These are phyloP conservation scores for Aquilaria yunnanensis DNA, from an alignment of 345 rosid genomes.

Conservation along the genomic window DNA sequence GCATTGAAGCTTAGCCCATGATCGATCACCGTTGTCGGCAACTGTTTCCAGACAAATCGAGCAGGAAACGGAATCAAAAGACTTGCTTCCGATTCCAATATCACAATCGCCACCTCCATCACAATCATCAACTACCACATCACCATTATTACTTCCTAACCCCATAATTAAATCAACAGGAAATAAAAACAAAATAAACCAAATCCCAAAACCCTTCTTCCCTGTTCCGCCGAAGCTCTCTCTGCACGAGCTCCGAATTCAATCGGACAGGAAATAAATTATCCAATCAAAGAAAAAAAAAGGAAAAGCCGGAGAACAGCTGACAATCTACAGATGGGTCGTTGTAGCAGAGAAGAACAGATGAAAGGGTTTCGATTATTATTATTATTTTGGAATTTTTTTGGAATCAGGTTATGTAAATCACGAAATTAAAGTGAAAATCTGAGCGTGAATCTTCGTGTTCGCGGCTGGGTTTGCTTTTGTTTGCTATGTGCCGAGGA, in stretches of 20 bases:
- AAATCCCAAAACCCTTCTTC: conserved; percentile 7
- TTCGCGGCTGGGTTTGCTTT: neutral
- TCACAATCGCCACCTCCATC: conserved; percentile 36
- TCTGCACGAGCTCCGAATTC: conserved; percentile 8
- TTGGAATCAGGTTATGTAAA: conserved; percentile 3
- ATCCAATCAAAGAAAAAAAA: neutral
- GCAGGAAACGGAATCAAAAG: conserved; percentile 59
- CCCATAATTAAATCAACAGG: conserved; percentile 46
- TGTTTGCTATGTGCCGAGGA: conserved; percentile 17
- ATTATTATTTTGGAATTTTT: neutral
- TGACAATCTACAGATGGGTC: neutral
- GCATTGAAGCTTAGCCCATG: conserved; percentile 98
- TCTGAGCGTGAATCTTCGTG: neutral
- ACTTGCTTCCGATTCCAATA: conserved; percentile 34
- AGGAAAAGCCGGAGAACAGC: neutral
- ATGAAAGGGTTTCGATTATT: neutral
- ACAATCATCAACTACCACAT: conserved; percentile 44
- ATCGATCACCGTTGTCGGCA: conserved; percentile 71
- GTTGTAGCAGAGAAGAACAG: neutral
- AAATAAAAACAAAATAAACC: conserved; percentile 10
- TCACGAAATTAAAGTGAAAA: conserved; percentile 8
- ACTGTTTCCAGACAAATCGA: conserved; percentile 96
- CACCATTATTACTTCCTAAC: conserved; percentile 48
- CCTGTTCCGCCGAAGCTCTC: neutral
- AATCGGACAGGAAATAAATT: neutral